Percentiles rank a stretch among this genome's conserved stretches.
Evolutionary conservation across 2,329 filamentous ascomycete species (phyloP).

Genomic region (Calonectria leucothoes): DNA sequence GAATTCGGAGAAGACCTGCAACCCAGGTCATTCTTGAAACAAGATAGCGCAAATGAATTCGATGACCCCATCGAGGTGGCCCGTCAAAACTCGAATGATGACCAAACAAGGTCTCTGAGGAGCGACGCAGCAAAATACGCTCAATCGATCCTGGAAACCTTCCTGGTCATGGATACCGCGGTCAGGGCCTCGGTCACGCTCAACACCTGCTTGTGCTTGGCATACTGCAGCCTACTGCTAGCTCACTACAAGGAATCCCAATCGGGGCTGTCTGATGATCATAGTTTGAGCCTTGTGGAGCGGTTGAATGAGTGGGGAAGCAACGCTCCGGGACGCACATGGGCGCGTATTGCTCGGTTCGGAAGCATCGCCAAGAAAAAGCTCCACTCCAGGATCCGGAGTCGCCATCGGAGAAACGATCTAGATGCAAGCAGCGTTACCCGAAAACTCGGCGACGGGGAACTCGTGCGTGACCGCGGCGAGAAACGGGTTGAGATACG

Average conservation of each 20-base stretch:
- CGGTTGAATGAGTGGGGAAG: constrained; percentile 4
- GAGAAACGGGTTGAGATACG: background rate
- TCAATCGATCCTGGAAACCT: constrained; percentile 10
- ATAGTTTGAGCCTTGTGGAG: background rate
- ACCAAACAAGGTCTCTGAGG: background rate
- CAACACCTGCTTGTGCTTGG: background rate
- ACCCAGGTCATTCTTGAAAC: background rate
- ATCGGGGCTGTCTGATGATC: background rate
- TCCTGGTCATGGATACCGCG: background rate
- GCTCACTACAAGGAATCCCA: constrained; percentile 3
- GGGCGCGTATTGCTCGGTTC: background rate
- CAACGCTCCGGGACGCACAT: background rate
- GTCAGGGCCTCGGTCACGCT: background rate
- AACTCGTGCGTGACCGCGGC: background rate
- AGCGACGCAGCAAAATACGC: background rate
- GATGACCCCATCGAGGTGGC: background rate
- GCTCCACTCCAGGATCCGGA: background rate
- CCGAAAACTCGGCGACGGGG: background rate
- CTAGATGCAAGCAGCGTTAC: too few species aligned
- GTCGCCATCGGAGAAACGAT: background rate
- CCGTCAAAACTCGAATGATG: background rate
- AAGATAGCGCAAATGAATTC: background rate
- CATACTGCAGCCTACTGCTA: background rate
- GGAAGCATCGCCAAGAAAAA: constrained; percentile 5
- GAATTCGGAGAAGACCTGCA: constrained; percentile 3